Percentiles rank a stretch among this genome's conserved stretches.
phyloP scores from a whole-genome alignment of 1,284 basidiomycete genomes.

The Moesziomyces sp. region DNA sequence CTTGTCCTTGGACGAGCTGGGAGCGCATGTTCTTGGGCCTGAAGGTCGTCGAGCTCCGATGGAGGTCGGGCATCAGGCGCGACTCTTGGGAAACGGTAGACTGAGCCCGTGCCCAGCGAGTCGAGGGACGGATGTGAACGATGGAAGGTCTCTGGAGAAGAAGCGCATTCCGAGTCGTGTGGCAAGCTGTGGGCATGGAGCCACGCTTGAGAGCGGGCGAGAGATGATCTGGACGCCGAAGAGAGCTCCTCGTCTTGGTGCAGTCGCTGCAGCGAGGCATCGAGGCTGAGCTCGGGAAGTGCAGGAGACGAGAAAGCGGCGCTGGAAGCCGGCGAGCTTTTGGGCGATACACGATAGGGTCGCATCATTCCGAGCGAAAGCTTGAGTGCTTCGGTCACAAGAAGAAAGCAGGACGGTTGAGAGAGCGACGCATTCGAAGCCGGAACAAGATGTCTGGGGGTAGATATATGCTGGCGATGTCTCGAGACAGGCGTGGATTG shows the following conservation, averaged over 20 bases:
- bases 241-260: conserved; percentile 25
- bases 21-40: neutral
- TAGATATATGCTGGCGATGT: too few relatives aligned
- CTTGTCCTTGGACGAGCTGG: conserved; percentile 26
- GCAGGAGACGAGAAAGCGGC: conserved; percentile 26
- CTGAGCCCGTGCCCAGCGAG: neutral
- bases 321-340: conserved; percentile 7
- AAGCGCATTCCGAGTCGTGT: neutral
- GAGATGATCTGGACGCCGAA: conserved; percentile 9
- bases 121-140: neutral
- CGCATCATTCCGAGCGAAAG: conserved; percentile 5
- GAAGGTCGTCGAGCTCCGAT: neutral
- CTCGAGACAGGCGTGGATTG: too few relatives aligned
- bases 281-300: conserved; percentile 31
- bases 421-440: too few relatives aligned
- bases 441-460: too few relatives aligned
- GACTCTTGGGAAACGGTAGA: conserved; percentile 14
- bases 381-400: too few relatives aligned
- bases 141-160: neutral
- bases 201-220: conserved; percentile 10
- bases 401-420: too few relatives aligned
- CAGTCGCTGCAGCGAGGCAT: conserved; percentile 26
- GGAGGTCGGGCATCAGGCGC: neutral
- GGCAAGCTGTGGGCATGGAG: neutral
- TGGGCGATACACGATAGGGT: neutral